phyloP scores from a whole-genome alignment of 257 asterid genomes.

The Jacaranda copaia region DNA sequence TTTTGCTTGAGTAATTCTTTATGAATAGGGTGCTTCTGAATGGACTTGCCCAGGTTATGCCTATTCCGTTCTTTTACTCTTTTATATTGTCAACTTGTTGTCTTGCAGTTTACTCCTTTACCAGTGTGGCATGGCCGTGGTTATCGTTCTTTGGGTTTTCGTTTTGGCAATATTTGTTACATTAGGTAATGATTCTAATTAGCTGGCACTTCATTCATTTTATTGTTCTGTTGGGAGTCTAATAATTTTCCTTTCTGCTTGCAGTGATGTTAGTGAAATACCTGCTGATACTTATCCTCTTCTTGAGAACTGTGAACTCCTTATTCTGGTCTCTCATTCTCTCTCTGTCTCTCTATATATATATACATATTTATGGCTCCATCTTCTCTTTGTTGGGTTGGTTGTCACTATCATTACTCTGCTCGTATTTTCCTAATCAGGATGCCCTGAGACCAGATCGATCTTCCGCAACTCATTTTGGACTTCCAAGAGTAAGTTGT shows the following conservation, averaged over 20 bases:
- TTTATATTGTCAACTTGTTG: constrained; percentile 13
- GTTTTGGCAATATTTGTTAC: constrained; percentile 90
- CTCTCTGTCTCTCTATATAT: constrained; percentile 22
- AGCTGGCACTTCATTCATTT: background rate
- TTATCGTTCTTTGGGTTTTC: constrained; percentile 94
- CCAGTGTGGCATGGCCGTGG: constrained; percentile 97
- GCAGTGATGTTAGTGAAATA: constrained; percentile 94
- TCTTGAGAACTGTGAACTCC: constrained; percentile 83
- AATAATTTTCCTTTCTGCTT: constrained; percentile 38
- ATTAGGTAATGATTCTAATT: constrained; percentile 63
- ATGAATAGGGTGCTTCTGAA: background rate
- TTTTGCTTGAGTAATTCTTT: background rate
- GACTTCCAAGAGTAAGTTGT: constrained; percentile 82
- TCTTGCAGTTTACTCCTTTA: constrained; percentile 83
- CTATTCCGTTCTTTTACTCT: constrained; percentile 1
- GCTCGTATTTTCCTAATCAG: constrained; percentile 44
- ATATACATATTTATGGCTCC: background rate
- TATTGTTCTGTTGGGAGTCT: constrained; percentile 23
- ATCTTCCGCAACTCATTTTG: constrained; percentile 93
- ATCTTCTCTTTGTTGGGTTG: background rate
- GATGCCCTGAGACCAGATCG: constrained; percentile 97
- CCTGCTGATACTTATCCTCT: constrained; percentile 96
- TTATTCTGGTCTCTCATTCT: constrained; percentile 71
- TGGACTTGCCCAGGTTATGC: background rate
- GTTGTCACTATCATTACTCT: background rate